phyloP scores from a whole-genome alignment of 495 filamentous ascomycete species.

The Daldinia grandis region DNA sequence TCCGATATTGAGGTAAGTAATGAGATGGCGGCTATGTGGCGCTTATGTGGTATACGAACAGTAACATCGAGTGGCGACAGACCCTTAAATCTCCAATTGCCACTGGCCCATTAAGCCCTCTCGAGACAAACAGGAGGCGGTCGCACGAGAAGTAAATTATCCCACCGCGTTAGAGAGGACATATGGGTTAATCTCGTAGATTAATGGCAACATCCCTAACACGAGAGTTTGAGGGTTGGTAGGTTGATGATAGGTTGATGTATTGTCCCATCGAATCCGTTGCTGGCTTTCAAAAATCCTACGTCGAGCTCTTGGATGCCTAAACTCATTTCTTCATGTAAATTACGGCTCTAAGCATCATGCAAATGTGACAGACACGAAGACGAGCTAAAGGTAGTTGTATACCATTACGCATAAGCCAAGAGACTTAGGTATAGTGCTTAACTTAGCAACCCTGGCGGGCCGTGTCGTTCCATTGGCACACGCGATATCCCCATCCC shows the following conservation, averaged over 20 bases:
- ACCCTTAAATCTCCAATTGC: slow-evolving; percentile 23
- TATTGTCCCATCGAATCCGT: slow-evolving; percentile 2
- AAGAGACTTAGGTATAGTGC: slow-evolving; percentile 4
- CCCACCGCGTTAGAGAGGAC: slow-evolving; percentile 32
- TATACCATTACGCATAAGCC: slow-evolving; percentile 16
- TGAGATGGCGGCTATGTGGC: slow-evolving; percentile 21
- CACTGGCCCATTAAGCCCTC: neutral
- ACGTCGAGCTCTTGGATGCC: slow-evolving; percentile 16
- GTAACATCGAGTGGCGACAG: slow-evolving; percentile 4
- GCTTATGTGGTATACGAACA: slow-evolving; percentile 18
- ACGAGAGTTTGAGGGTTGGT: neutral
- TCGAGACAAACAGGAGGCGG: slow-evolving; percentile 14
- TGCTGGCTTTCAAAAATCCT: slow-evolving; percentile 9
- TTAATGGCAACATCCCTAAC: slow-evolving; percentile 25
- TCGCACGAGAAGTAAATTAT: slow-evolving; percentile 9
- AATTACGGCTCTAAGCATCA: slow-evolving; percentile 22
- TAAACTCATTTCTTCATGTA: slow-evolving; percentile 34
- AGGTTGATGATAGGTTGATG: slow-evolving; percentile 3
- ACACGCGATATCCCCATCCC: slow-evolving; percentile 17
- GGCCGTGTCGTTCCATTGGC: slow-evolving; percentile 14
- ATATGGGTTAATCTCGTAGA: slow-evolving; percentile 24
- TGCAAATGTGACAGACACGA: slow-evolving; percentile 12
- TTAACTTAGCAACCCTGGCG: slow-evolving; percentile 12
- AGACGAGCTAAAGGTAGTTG: neutral
- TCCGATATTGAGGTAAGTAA: neutral